Percentiles rank a stretch among this genome's conserved stretches.
phyloP scores from a whole-genome alignment of 169 alveolate species.

The Plasmodium gonderi region DNA sequence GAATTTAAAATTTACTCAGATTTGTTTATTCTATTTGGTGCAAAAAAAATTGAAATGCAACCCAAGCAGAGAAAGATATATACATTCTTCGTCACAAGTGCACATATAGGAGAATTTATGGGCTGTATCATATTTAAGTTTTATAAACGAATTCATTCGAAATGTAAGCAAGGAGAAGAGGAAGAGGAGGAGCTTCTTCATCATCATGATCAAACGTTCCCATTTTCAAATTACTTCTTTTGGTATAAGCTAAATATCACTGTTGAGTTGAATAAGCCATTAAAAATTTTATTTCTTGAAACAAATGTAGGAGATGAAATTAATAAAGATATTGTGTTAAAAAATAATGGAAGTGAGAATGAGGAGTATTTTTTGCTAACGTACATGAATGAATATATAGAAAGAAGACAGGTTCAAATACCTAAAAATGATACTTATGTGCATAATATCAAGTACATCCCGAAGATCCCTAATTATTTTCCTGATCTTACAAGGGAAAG shows the following conservation, averaged over 20 bases:
- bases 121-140: constrained; percentile 61
- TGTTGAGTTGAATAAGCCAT: constrained; percentile 41
- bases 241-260: constrained; percentile 46
- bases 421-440: constrained; percentile 26
- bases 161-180: neutral
- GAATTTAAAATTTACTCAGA: constrained; percentile 66
- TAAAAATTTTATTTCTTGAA: constrained; percentile 40
- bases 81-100: constrained; percentile 43
- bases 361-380: constrained; percentile 47
- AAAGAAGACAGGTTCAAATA: constrained; percentile 41
- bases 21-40: constrained; percentile 43
- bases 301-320: constrained; percentile 39
- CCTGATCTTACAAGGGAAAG: neutral
- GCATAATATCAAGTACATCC: constrained; percentile 26
- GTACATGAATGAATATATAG: constrained; percentile 66
- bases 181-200: neutral
- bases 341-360: constrained; percentile 41
- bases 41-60: constrained; percentile 40
- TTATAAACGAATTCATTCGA: neutral
- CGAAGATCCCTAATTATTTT: constrained; percentile 54
- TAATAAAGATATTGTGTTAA: constrained; percentile 47
- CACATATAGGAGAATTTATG: constrained; percentile 65
- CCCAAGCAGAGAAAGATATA: constrained; percentile 39
- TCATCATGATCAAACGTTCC: no score
- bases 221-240: constrained; percentile 22